These are phyloP conservation scores for Chlorella sp. DNA, from an alignment of 139 green algal genomes.

Conservation along the genomic window DNA sequence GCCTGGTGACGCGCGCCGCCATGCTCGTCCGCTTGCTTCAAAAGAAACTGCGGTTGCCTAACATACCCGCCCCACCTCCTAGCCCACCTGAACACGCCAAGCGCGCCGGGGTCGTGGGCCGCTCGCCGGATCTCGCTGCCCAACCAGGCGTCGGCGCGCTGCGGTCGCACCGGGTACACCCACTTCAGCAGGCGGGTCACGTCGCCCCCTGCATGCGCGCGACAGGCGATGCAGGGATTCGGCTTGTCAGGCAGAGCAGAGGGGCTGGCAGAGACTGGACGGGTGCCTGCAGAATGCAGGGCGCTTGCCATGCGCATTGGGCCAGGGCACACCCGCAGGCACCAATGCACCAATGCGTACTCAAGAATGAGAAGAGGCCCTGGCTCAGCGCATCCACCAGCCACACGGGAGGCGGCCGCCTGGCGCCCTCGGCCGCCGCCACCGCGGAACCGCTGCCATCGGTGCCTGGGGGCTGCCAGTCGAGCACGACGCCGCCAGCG, in stretches of 20 bases:
- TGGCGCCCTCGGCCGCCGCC: neutral
- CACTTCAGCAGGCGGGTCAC: slow-evolving; percentile 58
- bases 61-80: too few relatives aligned
- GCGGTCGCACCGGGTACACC: slow-evolving; percentile 76
- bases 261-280: neutral
- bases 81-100: slow-evolving; percentile 65
- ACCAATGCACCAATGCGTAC: neutral
- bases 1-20: too few relatives aligned
- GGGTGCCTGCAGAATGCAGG: neutral
- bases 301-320: neutral
- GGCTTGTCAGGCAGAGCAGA: too few relatives aligned
- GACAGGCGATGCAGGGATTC: neutral
- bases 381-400: slow-evolving; percentile 43
- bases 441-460: too few relatives aligned
- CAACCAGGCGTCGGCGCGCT: slow-evolving; percentile 81
- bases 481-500: slow-evolving; percentile 37
- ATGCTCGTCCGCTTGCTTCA: too few relatives aligned
- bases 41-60: too few relatives aligned
- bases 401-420: slow-evolving; percentile 27
- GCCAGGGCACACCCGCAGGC: neutral
- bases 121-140: slow-evolving; percentile 75
- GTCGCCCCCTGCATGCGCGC: slow-evolving; percentile 25
- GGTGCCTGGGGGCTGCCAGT: slow-evolving; percentile 32
- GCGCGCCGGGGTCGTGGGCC: slow-evolving; percentile 61
- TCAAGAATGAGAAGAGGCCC: too few relatives aligned